phyloP scores from a whole-genome alignment of 352 stramenopile species.

The Phytophthora colocasiae region DNA sequence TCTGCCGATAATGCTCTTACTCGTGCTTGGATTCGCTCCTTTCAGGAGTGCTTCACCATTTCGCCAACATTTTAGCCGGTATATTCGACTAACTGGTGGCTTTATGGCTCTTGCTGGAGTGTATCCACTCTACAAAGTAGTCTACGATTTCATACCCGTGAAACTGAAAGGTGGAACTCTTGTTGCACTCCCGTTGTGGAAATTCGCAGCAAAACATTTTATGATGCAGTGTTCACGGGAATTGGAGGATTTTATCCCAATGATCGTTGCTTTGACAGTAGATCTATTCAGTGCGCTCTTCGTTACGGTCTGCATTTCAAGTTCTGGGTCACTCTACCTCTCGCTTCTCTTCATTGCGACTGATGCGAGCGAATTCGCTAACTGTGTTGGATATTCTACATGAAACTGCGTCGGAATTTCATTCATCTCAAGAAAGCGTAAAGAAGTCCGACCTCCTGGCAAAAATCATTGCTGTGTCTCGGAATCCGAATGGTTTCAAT shows the following conservation, averaged over 20 bases:
- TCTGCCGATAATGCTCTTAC: slow-evolving; percentile 12
- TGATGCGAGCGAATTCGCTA: slow-evolving; percentile 9
- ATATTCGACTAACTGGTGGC: slow-evolving; percentile 1
- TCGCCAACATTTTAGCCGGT: neutral
- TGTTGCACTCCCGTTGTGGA: slow-evolving; percentile 17
- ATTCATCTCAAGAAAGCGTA: neutral
- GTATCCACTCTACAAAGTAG: slow-evolving; percentile 23
- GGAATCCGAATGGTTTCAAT: slow-evolving; percentile 9
- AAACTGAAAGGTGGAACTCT: slow-evolving; percentile 12
- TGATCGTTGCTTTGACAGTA: slow-evolving; percentile 19
- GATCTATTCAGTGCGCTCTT: slow-evolving; percentile 36
- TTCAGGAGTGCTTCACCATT: slow-evolving; percentile 11
- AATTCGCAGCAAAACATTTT: slow-evolving; percentile 29
- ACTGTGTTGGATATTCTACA: slow-evolving; percentile 11
- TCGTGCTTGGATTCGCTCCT: slow-evolving; percentile 5
- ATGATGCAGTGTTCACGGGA: slow-evolving; percentile 15
- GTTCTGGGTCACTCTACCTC: slow-evolving; percentile 14
- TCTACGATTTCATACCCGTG: slow-evolving; percentile 16
- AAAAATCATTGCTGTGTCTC: slow-evolving; percentile 3
- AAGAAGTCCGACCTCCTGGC: slow-evolving; percentile 2
- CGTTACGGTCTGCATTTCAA: slow-evolving; percentile 32
- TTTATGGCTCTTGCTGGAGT: slow-evolving; percentile 16
- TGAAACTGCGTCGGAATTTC: neutral
- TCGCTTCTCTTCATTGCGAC: slow-evolving; percentile 18
- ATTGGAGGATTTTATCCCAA: slow-evolving; percentile 25